Base-by-base conservation (phyloP, 2,329 filamentous ascomycete species). In the Lecanicillium sp. region DNA sequence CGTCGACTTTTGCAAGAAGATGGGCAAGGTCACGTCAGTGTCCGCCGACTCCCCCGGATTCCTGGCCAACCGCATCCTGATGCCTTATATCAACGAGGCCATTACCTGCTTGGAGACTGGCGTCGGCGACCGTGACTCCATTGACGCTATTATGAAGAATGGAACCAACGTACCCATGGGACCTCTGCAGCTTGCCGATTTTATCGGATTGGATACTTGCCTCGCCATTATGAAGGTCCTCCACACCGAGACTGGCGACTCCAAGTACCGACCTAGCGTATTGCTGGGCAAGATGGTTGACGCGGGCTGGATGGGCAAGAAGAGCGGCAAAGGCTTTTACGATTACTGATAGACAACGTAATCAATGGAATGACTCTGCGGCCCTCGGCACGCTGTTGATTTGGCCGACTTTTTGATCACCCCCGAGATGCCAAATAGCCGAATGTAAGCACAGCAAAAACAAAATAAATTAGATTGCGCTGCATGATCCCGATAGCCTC, bases 61-160 rank as follows among this genome's bases (percentile, higher is more conserved):
- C 69, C 71, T 98, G 17, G 92, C 92, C 22, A 98, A 98, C 61
- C 76, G 92, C 9, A 98, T 98, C 45, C 68, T 98, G 43, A 98
- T 98, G 92, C 92, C 92, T 0, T 98, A 98, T 60, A 96, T 98
- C 69, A 98, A 98, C 60, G 92, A 98, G 66, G 92, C 94, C 8
- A 73, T 98, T 50, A 90, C 95, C 47, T 98, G 92, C 62, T 71
- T 98, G 12, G 92, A 98, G 66, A 96, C 92, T 0, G 86, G 87
- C 3, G 80, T 98, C 1, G 92, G 92, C 14, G 75, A 78, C 47
- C 83, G 85, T 50, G 89, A 97, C 55, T 85, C 90, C 47, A 98
- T 98, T 49, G 92, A 98, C 57, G 81, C 76, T 48, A 98, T 98
- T 53, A 98, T 98, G 92, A 97, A 95, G 76, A 96, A 96, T 52